Conservation (phyloP, 2,329 filamentous ascomycete genomes). For the Pseudopithomyces chartarum region DNA sequence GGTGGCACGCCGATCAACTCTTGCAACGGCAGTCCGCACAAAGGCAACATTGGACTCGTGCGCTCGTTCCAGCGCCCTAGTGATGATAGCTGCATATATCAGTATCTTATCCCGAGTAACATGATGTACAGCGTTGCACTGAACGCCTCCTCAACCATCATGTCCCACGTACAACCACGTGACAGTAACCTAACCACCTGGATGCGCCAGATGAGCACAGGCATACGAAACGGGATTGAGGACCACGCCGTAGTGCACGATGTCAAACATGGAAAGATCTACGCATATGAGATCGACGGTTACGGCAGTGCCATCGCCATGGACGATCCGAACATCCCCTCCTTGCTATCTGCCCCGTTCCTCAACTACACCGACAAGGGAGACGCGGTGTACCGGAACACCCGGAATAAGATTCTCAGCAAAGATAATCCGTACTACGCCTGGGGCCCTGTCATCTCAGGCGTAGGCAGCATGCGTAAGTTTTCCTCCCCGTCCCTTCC, state of each 20-base stretch:
- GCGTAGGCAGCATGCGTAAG: conserved; percentile 50
- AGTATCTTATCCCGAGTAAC: conserved; percentile 56
- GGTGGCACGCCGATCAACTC: conserved; percentile 58
- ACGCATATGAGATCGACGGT: conserved; percentile 56
- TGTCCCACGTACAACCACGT: conserved; percentile 49
- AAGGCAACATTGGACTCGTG: conserved; percentile 54
- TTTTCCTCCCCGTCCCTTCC: too few relatives aligned
- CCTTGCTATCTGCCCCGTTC: conserved; percentile 67
- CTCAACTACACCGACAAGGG: conserved; percentile 56
- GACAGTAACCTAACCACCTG: conserved; percentile 56
- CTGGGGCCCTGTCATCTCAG: conserved; percentile 50
- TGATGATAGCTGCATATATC: conserved; percentile 57
- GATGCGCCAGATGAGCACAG: conserved; percentile 61
- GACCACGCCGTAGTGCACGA: conserved; percentile 46
- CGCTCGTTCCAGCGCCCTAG: conserved; percentile 56
- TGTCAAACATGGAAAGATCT: conserved; percentile 45
- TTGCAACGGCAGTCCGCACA: conserved; percentile 55
- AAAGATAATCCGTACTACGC: conserved; percentile 55
- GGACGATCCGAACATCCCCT: conserved; percentile 75
- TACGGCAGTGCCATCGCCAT: conserved; percentile 61
- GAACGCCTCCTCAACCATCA: conserved; percentile 57
- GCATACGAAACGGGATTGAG: conserved; percentile 51
- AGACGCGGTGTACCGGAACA: conserved; percentile 52
- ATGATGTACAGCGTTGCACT: conserved; percentile 77
- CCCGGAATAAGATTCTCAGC: conserved; percentile 49